These are phyloP conservation scores for Fragilariopsis cylindrus DNA, from an alignment of 108 stramenopile species.

Conservation along the genomic window DNA sequence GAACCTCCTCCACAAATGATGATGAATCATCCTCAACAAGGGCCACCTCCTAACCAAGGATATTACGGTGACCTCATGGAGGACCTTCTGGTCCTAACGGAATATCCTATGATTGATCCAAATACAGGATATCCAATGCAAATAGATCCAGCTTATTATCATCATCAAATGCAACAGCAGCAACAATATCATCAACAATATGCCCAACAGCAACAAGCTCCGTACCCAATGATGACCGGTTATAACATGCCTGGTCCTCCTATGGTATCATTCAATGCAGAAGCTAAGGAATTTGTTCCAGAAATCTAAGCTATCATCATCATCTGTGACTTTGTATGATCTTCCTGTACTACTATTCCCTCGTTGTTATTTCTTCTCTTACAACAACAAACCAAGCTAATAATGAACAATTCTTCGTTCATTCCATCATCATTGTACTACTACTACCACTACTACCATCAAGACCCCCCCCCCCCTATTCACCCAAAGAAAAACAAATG, in stretches of 20 bases:
- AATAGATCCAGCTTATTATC: background rate
- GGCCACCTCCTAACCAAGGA: conserved; percentile 3
- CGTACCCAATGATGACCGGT: background rate
- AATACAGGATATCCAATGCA: conserved; percentile 19
- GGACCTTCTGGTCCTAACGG: background rate
- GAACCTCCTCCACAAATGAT: conserved; percentile 10
- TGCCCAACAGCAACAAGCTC: background rate
- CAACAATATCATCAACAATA: conserved; percentile 9
- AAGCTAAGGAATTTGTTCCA: conserved; percentile 43
- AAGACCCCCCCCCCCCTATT: too few relatives aligned
- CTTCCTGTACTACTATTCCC: too few relatives aligned
- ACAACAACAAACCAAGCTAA: too few relatives aligned
- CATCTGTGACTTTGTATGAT: too few relatives aligned
- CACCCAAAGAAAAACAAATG: too few relatives aligned
- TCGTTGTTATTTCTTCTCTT: too few relatives aligned
- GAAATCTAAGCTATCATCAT: background rate
- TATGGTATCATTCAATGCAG: conserved; percentile 31
- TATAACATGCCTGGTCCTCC: background rate
- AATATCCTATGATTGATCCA: conserved; percentile 15
- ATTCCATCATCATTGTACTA: too few relatives aligned
- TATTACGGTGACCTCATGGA: conserved; percentile 12
- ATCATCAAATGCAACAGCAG: conserved; percentile 1
- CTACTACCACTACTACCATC: too few relatives aligned
- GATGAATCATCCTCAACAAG: conserved; percentile 8
- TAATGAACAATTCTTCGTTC: too few relatives aligned